These are phyloP conservation scores for Pythium insidiosum DNA, from an alignment of 352 stramenopile species.

Conservation along the genomic window DNA sequence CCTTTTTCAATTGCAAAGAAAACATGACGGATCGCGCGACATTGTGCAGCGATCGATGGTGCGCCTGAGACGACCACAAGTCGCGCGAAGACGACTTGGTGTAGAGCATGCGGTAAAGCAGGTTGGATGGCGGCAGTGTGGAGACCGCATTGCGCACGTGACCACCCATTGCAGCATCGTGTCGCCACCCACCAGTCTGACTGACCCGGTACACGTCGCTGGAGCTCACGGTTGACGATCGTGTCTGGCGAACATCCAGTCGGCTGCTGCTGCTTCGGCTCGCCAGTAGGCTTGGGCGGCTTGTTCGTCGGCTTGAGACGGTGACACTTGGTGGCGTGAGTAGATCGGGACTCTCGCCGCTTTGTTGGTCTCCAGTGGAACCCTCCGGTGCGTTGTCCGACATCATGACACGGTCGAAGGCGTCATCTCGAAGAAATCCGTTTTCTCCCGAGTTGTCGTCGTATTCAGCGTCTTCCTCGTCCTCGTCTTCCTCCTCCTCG, in stretches of 20 bases:
- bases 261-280: slow-evolving; percentile 9
- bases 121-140: slow-evolving; percentile 31
- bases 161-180: no score
- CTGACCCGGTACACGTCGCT: slow-evolving; percentile 4
- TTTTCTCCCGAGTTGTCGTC: background rate
- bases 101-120: slow-evolving; percentile 80
- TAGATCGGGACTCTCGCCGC: background rate
- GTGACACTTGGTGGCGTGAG: background rate
- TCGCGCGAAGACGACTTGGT: slow-evolving; percentile 47
- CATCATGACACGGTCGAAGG: background rate
- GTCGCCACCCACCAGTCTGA: slow-evolving; percentile 4
- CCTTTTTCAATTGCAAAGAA: slow-evolving; percentile 74
- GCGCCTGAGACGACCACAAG: slow-evolving; percentile 47
- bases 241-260: slow-evolving; percentile 22
- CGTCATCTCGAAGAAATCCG: no score
- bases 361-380: background rate
- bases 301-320: no score
- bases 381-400: background rate
- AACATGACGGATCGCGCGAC: slow-evolving; percentile 68
- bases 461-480: slow-evolving; percentile 12
- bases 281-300: slow-evolving; percentile 6
- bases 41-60: slow-evolving; percentile 40
- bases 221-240: slow-evolving; percentile 53
- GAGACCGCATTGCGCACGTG: slow-evolving; percentile 1
- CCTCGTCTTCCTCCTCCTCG: slow-evolving; percentile 34